These are phyloP conservation scores for Fonsecaea nubica DNA, from an alignment of 2,329 filamentous ascomycete genomes.

Conservation along the genomic window DNA sequence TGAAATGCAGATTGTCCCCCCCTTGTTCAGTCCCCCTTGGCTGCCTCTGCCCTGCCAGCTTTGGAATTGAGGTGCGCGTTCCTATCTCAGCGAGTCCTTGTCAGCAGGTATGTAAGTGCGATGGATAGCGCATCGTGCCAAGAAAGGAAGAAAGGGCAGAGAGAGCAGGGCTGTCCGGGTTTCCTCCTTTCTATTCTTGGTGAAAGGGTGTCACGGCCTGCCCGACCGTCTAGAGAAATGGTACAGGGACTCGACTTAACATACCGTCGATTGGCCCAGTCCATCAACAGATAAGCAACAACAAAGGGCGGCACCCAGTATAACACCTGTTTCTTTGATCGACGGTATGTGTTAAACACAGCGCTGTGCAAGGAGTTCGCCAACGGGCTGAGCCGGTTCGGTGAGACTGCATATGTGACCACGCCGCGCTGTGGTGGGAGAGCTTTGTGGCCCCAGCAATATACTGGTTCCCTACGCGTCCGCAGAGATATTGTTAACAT, in stretches of 20 bases:
- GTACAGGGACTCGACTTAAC: not conserved
- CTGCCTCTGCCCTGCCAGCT: constrained; percentile 43
- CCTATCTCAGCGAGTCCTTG: constrained; percentile 40
- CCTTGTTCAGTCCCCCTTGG: not conserved
- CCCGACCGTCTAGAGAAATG: not conserved
- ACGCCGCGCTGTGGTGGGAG: constrained; percentile 64
- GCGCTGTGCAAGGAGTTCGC: constrained; percentile 78
- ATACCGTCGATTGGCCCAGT: constrained; percentile 69
- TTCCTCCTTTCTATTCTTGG: constrained; percentile 62
- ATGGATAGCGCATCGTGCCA: not conserved
- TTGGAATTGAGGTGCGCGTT: constrained; percentile 59
- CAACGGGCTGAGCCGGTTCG: constrained; percentile 88
- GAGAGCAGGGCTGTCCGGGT: constrained; percentile 54
- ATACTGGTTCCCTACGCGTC: constrained; percentile 25
- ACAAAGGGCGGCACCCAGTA: constrained; percentile 84
- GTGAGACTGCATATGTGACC: constrained; percentile 73
- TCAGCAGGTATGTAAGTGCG: not conserved
- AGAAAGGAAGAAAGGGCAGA: constrained; percentile 8
- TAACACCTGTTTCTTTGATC: constrained; percentile 82
- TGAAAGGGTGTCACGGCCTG: not conserved
- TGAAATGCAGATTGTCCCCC: not conserved
- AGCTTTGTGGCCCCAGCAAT: constrained; percentile 31
- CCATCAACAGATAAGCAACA: constrained; percentile 78
- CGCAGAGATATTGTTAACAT: not conserved
- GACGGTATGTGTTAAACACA: constrained; percentile 94